A percentile compares a stretch with the other conserved stretches of the same genome.
Conservation (phyloP, 805 yeast genomes). For the Pichia nakasei region DNA sequence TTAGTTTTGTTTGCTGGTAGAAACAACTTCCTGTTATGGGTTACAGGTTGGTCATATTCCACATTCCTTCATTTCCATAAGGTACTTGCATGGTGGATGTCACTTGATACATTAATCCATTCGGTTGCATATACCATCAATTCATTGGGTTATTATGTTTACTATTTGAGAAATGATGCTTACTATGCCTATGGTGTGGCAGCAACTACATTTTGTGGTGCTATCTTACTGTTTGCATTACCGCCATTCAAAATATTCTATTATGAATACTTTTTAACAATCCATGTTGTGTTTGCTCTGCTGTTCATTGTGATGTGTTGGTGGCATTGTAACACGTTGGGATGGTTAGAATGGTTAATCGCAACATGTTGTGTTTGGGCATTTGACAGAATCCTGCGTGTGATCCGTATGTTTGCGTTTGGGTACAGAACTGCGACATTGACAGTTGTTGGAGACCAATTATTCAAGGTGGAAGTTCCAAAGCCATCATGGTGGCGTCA, state of each 20-base stretch:
- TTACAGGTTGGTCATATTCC: constrained; percentile 36
- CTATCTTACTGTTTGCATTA: constrained; percentile 40
- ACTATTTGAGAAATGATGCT: constrained; percentile 2
- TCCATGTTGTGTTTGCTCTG: constrained; percentile 50
- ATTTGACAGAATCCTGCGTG: constrained; percentile 41
- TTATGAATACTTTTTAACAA: constrained; percentile 54
- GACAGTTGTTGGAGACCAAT: constrained; percentile 19
- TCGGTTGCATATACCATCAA: constrained; percentile 27
- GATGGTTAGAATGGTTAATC: constrained; percentile 29
- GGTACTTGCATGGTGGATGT: constrained; percentile 49
- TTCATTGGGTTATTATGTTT: constrained; percentile 6
- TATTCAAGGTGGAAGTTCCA: constrained; percentile 38
- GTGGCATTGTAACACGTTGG: constrained; percentile 41
- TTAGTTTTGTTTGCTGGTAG: constrained; percentile 41
- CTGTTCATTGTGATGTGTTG: constrained; percentile 46
- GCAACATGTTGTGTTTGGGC: constrained; percentile 40
- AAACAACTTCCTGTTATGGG: constrained; percentile 34
- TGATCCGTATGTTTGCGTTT: constrained; percentile 22
- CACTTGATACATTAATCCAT: constrained; percentile 33
- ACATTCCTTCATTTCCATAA: constrained; percentile 51
- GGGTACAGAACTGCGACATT: constrained; percentile 19
- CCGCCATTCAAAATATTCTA: constrained; percentile 40
- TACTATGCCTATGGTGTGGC: constrained; percentile 28
- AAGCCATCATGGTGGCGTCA: constrained; percentile 42
- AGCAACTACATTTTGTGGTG: constrained; percentile 34